Evolutionary conservation across 1,284 basidiomycete genomes (phyloP), one percentile per base, ranked within the genome.

Genomic region (Puccinia horiana): DNA sequence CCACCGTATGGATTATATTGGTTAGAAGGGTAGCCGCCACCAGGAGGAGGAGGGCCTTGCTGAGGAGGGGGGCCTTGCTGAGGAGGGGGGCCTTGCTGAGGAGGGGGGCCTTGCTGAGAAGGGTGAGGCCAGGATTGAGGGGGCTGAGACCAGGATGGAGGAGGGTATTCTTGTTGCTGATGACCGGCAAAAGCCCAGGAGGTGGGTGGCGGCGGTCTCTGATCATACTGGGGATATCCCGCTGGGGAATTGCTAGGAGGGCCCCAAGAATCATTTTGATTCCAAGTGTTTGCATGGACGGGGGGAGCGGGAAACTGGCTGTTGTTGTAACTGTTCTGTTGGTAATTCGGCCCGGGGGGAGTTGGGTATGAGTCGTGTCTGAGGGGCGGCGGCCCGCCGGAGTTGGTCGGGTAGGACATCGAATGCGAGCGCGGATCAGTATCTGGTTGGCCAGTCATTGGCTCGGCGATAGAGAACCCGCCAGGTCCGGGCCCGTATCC

Each of bases 381-480:
- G 54, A 56, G 40, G 0, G 73, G 73, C 37, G 54, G 73, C 12
- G 73, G 54, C 35, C 47, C 54, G 26, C n/a, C 54, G 35, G 49
- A 26, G n/a, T 35, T 23, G 9, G 40, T 40, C 29, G 73, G 73
- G n/a, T 61, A 75, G 6, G 40, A 56, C 2, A 61, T 26, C 40
- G 73, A 37, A 26, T 75, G 73, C 49, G 73, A 75, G 9, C 73
- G 73, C n/a, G 73, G n/a, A 11, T 75, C 49, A 3, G n/a, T 37
- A 5, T 61, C 18, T 5, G 56, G 44, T 44, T 75, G 26, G 35
- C 40, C 65, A 23, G 72, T 18, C 56, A n/a, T 32, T 9, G 80
- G 69, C 35, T 81, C 69, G 4, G 80, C 72, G 20, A 81, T 75
- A 2, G 58, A 58, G 42, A 81, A 81, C 20, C 80, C 80, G 18